These are phyloP conservation scores for Xylaria cubensis DNA, from an alignment of 495 filamentous ascomycete genomes.

Conservation along the genomic window DNA sequence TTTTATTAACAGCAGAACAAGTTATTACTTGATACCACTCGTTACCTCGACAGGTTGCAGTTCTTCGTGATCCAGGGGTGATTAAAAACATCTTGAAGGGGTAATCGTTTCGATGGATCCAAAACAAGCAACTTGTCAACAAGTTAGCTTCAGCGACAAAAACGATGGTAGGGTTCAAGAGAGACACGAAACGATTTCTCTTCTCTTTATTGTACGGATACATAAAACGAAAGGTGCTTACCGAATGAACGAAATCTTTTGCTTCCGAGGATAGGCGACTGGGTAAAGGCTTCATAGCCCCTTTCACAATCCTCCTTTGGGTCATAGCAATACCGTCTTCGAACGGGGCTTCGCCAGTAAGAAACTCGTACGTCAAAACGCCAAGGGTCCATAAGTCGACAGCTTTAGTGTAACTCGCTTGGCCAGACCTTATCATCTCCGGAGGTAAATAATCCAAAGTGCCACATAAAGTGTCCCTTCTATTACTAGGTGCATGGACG, in stretches of 20 bases:
- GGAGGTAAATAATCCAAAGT: conserved; percentile 96
- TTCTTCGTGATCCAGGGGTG: conserved; percentile 86
- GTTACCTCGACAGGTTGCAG: conserved; percentile 47
- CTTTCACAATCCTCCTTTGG: conserved; percentile 35
- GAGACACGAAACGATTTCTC: not conserved
- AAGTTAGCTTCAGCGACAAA: conserved; percentile 12
- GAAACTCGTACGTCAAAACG: conserved; percentile 79
- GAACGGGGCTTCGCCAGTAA: conserved; percentile 81
- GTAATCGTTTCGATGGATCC: conserved; percentile 76
- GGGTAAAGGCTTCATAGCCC: conserved; percentile 43
- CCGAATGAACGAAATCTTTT: too few relatives aligned
- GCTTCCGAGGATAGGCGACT: conserved; percentile 51
- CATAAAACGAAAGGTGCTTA: too few relatives aligned
- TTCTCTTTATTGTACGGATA: not conserved
- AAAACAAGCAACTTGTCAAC: conserved; percentile 69
- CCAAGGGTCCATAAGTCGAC: conserved; percentile 83
- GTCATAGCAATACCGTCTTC: conserved; percentile 65
- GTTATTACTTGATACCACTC: not conserved
- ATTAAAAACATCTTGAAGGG: conserved; percentile 70
- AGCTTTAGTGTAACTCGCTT: conserved; percentile 64
- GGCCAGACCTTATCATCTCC: conserved; percentile 88
- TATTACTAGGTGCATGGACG: conserved; percentile 95
- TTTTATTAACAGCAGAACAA: too few relatives aligned
- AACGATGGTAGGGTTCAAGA: conserved; percentile 8
- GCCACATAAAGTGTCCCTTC: conserved; percentile 93